Evolutionary conservation across 148 eudicot genomes (phyloP), one percentile per base, ranked within the genome.

Genomic region (Nyssa sinensis): DNA sequence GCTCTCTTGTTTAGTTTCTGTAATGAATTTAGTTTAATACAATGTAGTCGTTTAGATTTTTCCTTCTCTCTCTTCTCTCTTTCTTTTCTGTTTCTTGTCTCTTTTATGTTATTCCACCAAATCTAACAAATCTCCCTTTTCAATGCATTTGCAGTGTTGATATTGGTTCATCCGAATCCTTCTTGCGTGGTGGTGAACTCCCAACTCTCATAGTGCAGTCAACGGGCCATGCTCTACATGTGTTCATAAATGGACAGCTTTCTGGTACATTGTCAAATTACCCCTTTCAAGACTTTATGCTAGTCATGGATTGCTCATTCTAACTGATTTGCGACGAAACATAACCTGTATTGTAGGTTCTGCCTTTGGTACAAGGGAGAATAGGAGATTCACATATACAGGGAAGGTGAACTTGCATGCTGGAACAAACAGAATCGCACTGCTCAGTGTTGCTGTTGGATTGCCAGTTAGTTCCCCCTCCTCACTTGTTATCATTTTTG

Each of bases 401-500:
- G 86, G 75, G 75, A 82, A 87, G 75, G 89, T 89, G 70, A 84
- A 86, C 68, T 80, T 95, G 23, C 92, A 64, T 16, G 81, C 87
- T 21, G 98, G 98, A 78, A 73, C 68, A 60, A 94, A 94, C 77
- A 76, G 67, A 75, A 92, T 94, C 59, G 82, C 92, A 13, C 82
- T 94, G 29, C 88, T 95, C 66, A 95, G 98, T 72, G 84, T 92
- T 60, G 94, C 98, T 62, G 91, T 95, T 70, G 98, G 98, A 74
- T 81, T 95, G 75, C 97, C 93, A 33, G 98, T 94, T 70, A 80
- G 89, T 79, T 75, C 69, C 37, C 53, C 33, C 44, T 64, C 51
- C 62, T 3, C 6, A 19, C 34, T 29, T 74, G 16, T 51, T 21
- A 13, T 35, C 5, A 27, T 59, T 59, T 17, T 74, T 23, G 21